phyloP scores from a whole-genome alignment of 1,284 basidiomycete genomes.

The Fomitopsis schrenkii region DNA sequence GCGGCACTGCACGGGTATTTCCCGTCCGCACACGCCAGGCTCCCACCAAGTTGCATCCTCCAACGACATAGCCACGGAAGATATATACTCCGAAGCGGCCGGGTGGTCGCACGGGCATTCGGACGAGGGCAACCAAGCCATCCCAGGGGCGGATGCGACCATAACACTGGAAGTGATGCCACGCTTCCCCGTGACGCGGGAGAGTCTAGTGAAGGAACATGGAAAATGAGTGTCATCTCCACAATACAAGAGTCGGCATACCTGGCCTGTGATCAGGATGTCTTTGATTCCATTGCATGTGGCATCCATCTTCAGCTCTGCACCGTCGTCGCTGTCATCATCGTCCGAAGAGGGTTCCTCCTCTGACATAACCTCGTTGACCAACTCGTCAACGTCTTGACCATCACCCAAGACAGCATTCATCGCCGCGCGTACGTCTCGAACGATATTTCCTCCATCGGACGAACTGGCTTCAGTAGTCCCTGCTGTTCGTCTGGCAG shows the following conservation, averaged over 20 bases:
- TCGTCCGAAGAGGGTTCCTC: conserved; percentile 5
- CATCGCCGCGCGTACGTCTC: conserved; percentile 1
- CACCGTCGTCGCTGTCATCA: conserved; percentile 9
- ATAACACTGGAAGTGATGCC: conserved; percentile 53
- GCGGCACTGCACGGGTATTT: conserved; percentile 32
- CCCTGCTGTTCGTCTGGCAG: background rate
- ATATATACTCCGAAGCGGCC: conserved; percentile 39
- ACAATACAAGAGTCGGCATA: conserved; percentile 16
- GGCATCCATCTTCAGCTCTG: conserved; percentile 4
- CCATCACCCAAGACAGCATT: conserved; percentile 25
- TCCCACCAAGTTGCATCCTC: conserved; percentile 60
- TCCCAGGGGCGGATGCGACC: conserved; percentile 67
- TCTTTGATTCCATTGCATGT: conserved; percentile 50
- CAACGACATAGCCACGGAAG: conserved; percentile 67
- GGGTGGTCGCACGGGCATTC: conserved; percentile 34
- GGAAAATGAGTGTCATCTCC: background rate
- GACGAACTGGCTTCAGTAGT: background rate
- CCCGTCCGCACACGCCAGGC: conserved; percentile 51
- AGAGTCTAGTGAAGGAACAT: conserved; percentile 39
- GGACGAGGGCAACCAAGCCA: conserved; percentile 60
- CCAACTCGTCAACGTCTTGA: conserved; percentile 16
- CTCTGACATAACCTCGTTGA: conserved; percentile 16
- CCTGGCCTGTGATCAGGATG: conserved; percentile 53
- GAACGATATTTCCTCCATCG: background rate
- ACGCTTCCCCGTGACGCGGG: conserved; percentile 48